These are phyloP conservation scores for Neurospora sp. DNA, from an alignment of 495 filamentous ascomycete species.

Conservation along the genomic window DNA sequence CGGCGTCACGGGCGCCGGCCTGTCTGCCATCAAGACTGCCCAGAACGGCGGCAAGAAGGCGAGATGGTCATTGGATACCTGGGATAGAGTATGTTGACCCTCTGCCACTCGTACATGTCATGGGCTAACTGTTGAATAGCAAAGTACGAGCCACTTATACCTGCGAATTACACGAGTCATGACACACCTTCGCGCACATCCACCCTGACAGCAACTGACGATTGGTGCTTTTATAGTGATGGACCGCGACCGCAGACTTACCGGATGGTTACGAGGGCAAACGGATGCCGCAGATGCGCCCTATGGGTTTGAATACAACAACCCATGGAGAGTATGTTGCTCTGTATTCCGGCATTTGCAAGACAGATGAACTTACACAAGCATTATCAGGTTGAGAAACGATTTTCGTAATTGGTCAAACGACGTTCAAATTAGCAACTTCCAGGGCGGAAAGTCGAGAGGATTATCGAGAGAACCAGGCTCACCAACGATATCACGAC, in stretches of 20 bases:
- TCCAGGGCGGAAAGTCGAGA: not conserved
- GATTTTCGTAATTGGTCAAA: constrained; percentile 28
- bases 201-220: constrained; percentile 13
- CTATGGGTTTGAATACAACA: constrained; percentile 84
- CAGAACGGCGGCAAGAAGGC: constrained; percentile 82
- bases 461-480: not conserved
- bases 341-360: too few relatives aligned
- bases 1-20: constrained; percentile 64
- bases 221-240: constrained; percentile 62
- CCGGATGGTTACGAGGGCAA: constrained; percentile 76
- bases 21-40: constrained; percentile 63
- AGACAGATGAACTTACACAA: constrained; percentile 2
- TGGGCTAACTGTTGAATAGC: constrained; percentile 42
- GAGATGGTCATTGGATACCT: constrained; percentile 77
- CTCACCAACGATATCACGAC: not conserved
- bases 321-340: constrained; percentile 68
- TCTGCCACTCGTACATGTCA: not conserved
- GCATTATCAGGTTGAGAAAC: constrained; percentile 38
- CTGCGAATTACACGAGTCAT: not conserved
- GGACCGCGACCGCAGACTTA: constrained; percentile 86
- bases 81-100: constrained; percentile 72
- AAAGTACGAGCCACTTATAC: constrained; percentile 51
- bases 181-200: constrained; percentile 2
- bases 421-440: not conserved
- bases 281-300: constrained; percentile 71